phyloP scores from a whole-genome alignment of 805 yeast species.

The Scheffersomyces spartinae region DNA sequence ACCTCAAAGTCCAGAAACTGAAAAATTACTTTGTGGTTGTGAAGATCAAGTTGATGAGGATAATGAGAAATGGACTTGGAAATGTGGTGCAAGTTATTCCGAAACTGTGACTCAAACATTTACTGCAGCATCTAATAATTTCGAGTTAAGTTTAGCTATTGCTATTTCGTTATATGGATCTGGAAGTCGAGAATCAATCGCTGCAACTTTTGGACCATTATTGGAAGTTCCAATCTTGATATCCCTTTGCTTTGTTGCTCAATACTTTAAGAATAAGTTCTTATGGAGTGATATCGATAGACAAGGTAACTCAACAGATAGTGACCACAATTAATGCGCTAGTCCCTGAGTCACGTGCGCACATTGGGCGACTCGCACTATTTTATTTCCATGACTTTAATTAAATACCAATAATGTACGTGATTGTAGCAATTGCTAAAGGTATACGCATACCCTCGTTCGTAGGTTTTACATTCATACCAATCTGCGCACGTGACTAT shows the following conservation, averaged over 20 bases:
- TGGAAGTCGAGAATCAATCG: constrained; percentile 40
- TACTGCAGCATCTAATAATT: constrained; percentile 48
- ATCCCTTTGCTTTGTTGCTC: constrained; percentile 24
- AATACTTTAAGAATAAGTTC: constrained; percentile 15
- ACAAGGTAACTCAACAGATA: no score
- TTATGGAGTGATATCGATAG: constrained; percentile 16
- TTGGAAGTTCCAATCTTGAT: constrained; percentile 46
- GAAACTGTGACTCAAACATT: constrained; percentile 39
- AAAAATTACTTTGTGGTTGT: constrained; percentile 25
- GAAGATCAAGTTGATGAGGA: constrained; percentile 12
- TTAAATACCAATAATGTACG: no score
- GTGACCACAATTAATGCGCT: no score
- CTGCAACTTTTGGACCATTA: constrained; percentile 50
- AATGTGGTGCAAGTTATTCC: constrained; percentile 29
- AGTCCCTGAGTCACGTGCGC: no score
- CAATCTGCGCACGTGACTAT: no score
- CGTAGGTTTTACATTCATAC: no score
- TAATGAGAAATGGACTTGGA: constrained; percentile 10
- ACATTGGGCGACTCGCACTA: no score
- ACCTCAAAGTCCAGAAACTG: constrained; percentile 6
- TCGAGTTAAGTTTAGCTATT: constrained; percentile 44
- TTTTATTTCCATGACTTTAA: no score
- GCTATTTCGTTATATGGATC: constrained; percentile 41
- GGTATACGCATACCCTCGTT: no score
- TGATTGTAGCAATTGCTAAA: no score